These are phyloP conservation scores for Diaporthe capsici DNA, from an alignment of 2,329 filamentous ascomycete species.

Conservation along the genomic window DNA sequence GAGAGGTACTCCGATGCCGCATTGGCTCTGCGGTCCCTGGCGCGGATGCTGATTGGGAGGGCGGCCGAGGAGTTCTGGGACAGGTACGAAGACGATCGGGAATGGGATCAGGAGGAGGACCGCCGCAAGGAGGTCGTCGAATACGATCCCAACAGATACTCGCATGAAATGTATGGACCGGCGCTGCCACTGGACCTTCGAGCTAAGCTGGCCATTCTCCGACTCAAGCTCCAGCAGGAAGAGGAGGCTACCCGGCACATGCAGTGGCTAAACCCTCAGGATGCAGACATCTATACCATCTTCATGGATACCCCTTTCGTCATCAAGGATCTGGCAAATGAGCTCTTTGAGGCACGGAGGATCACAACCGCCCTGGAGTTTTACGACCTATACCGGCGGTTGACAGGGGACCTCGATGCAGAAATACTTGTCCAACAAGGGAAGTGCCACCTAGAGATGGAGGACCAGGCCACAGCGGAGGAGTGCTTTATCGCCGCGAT, in stretches of 20 bases:
- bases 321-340: conserved; percentile 75
- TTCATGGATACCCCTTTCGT: conserved; percentile 82
- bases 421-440: conserved; percentile 70
- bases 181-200: conserved; percentile 86
- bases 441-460: conserved; percentile 77
- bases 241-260: conserved; percentile 84
- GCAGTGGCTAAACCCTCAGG: conserved; percentile 77
- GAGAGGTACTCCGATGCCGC: conserved; percentile 77
- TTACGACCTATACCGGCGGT: conserved; percentile 67
- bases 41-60: conserved; percentile 87
- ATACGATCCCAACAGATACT: conserved; percentile 70
- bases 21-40: conserved; percentile 76
- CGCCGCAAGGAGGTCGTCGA: conserved; percentile 74
- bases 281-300: conserved; percentile 61
- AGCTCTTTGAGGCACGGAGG: conserved; percentile 58
- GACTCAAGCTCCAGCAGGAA: conserved; percentile 77
- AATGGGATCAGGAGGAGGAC: conserved; percentile 84
- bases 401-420: conserved; percentile 65
- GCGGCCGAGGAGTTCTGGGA: conserved; percentile 85
- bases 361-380: conserved; percentile 65
- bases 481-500: conserved; percentile 83
- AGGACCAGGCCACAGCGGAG: conserved; percentile 78
- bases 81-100: conserved; percentile 80
- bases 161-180: conserved; percentile 74
- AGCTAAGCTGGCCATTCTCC: conserved; percentile 85